Base-by-base conservation (phyloP, 2,329 filamentous ascomycete species). In the Cytospora piceicola region DNA sequence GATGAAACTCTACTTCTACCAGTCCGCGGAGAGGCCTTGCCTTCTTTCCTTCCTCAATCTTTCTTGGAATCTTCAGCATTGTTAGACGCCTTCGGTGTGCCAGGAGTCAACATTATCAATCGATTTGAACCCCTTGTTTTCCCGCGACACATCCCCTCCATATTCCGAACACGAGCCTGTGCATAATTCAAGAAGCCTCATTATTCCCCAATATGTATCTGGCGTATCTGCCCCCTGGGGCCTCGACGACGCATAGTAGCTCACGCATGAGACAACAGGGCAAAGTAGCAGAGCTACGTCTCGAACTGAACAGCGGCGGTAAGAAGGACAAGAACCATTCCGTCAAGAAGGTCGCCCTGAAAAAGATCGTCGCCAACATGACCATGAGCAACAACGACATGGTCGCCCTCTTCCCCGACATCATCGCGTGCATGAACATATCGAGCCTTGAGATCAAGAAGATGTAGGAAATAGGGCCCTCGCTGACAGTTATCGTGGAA, bases 371-470 rank as follows among this genome's bases (percentile, higher is more conserved):
- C 73, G 95, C 95, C 77, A 99, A 99, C 77, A 99, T 99, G 95
- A 99, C 95, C 70, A 99, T 99, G 95, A 98, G 94, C 86, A 99
- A 99, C 81, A 99, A 98, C 75, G 95, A 99, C 78, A 99, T 99
- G 95, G 91, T 98, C 63, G 93, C 93, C 49, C 83, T 99, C 61
- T 99, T 99, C 73, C 93, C 94, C 22, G 95, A 99, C 76, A 91
- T 99, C 67, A 92, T 99, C 72, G 89, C 84, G 69, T 98, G 94
- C 83, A 99, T 99, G 95, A 88, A 92, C 72, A 92, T 99, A 69
- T 90, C 90, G 61, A 96, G 91, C 73, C 81, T 99, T 77, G 95
- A 99, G 80, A 97, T 99, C 80, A 99, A 99, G 86, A 99, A 99
- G 85, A 99, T 99, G 95, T 97, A 82, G 71, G 87, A 76, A 52